These are phyloP conservation scores for Aureobasidium mangrovei DNA, from an alignment of 2,329 filamentous ascomycete genomes.

Conservation along the genomic window DNA sequence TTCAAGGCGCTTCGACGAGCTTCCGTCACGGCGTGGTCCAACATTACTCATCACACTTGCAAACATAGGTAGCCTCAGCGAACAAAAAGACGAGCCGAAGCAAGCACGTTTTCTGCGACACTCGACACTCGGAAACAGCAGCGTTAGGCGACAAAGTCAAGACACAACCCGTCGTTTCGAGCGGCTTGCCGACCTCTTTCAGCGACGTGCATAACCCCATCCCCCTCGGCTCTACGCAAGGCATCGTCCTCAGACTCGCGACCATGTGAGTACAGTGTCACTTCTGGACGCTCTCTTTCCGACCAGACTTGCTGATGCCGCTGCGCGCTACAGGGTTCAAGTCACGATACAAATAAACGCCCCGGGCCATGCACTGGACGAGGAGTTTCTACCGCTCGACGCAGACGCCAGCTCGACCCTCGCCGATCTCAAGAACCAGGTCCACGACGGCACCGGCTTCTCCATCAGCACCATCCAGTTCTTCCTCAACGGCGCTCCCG, in stretches of 20 bases:
- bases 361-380: conserved; percentile 56
- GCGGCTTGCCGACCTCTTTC: conserved; percentile 14
- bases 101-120: too few species aligned
- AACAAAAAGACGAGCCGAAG: too few species aligned
- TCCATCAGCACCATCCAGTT: conserved; percentile 68
- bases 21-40: neutral
- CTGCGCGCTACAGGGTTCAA: conserved; percentile 50
- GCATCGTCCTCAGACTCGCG: conserved; percentile 8
- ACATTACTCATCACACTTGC: conserved; percentile 1
- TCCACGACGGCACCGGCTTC: conserved; percentile 74
- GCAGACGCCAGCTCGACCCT: conserved; percentile 76
- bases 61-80: too few species aligned
- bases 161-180: neutral
- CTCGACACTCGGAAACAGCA: neutral
- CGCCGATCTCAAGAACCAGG: conserved; percentile 75
- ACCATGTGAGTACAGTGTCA: conserved; percentile 13
- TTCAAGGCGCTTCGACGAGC: conserved; percentile 4
- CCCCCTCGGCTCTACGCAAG: conserved; percentile 14
- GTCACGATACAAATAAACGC: conserved; percentile 80
- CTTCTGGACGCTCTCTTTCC: neutral
- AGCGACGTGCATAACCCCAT: conserved; percentile 20
- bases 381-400: conserved; percentile 72
- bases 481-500: conserved; percentile 79
- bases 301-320: conserved; percentile 3
- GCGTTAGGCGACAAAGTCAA: neutral